Conservation (phyloP, 257 asterid species). For the Plantago major region DNA sequence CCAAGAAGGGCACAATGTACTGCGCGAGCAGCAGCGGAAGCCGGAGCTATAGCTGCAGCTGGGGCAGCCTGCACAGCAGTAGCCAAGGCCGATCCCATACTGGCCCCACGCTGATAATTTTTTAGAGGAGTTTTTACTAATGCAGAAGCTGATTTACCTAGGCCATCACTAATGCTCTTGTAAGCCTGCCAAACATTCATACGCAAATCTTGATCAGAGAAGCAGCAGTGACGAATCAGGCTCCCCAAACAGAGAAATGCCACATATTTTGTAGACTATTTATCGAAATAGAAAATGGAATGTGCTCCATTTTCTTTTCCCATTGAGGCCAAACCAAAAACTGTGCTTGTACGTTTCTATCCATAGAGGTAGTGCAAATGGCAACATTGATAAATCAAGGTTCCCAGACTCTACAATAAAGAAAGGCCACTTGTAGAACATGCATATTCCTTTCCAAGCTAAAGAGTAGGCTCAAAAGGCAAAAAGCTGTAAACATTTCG, state of each 20-base stretch:
- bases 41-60: constrained; percentile 95
- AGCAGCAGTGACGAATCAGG: constrained; percentile 1
- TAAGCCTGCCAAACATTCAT: constrained; percentile 55
- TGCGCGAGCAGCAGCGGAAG: constrained; percentile 88
- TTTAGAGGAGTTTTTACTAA: constrained; percentile 73
- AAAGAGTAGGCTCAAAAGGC: too few relatives aligned
- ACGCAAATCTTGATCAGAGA: constrained; percentile 10
- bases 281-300: too few relatives aligned
- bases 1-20: constrained; percentile 87
- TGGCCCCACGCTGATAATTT: constrained; percentile 72
- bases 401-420: too few relatives aligned
- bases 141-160: constrained; percentile 85
- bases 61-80: constrained; percentile 88
- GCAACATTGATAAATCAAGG: too few relatives aligned
- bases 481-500: too few relatives aligned
- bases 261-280: too few relatives aligned
- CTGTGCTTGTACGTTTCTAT: too few relatives aligned
- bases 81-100: constrained; percentile 77
- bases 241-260: neutral
- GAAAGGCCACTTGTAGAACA: too few relatives aligned
- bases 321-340: too few relatives aligned
- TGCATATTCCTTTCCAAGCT: too few relatives aligned
- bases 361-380: too few relatives aligned
- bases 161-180: constrained; percentile 84
- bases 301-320: too few relatives aligned